Conservation (phyloP, 1,139 yeast genomes). For the Tardiomyces depauwii region DNA sequence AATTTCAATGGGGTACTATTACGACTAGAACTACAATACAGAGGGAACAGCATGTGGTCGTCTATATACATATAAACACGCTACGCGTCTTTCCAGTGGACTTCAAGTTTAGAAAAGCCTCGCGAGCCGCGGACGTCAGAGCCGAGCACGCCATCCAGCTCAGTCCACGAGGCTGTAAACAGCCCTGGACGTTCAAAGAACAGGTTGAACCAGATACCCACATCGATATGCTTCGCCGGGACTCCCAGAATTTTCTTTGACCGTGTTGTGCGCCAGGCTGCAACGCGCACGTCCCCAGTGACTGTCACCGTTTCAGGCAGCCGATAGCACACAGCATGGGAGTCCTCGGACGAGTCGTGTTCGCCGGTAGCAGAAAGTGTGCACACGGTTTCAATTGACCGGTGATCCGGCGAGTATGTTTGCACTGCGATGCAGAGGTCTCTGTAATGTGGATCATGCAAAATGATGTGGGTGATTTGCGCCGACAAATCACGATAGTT, state of each 20-base stretch:
- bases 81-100: constrained; percentile 24
- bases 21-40: too few species aligned
- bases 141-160: constrained; percentile 65
- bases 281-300: too few species aligned
- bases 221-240: constrained; percentile 4
- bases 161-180: constrained; percentile 12
- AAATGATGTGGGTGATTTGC: constrained; percentile 16
- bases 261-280: too few species aligned
- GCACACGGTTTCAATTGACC: neutral
- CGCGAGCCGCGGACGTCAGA: constrained; percentile 40
- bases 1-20: too few species aligned
- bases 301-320: constrained; percentile 5
- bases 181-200: constrained; percentile 23
- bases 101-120: constrained; percentile 39
- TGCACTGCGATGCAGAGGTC: constrained; percentile 18
- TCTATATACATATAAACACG: neutral
- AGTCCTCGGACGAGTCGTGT: constrained; percentile 8
- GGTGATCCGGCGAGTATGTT: constrained; percentile 8
- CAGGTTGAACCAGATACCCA: constrained; percentile 26
- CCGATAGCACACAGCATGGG: constrained; percentile 13
- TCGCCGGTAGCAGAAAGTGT: neutral
- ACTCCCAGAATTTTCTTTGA: neutral
- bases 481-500: constrained; percentile 12
- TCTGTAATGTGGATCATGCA: constrained; percentile 16
- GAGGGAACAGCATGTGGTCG: too few species aligned